These are phyloP conservation scores for Peronospora destructor DNA, from an alignment of 352 stramenopile species.

Conservation along the genomic window DNA sequence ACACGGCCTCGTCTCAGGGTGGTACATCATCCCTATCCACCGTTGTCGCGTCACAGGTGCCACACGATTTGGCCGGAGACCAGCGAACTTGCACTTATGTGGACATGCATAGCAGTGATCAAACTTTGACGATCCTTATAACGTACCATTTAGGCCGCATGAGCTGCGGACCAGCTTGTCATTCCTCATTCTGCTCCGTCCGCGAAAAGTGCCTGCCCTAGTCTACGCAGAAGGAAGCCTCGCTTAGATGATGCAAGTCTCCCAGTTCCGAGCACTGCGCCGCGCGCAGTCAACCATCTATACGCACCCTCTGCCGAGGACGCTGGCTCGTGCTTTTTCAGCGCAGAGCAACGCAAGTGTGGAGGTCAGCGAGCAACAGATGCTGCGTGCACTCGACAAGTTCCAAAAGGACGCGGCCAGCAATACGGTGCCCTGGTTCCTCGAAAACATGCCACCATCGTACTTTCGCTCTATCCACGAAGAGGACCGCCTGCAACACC, in stretches of 20 bases:
- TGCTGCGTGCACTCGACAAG: slow-evolving; percentile 51
- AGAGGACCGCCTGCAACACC: slow-evolving; percentile 76
- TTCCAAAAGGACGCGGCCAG: slow-evolving; percentile 61
- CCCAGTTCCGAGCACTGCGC: slow-evolving; percentile 52
- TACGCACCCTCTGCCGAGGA: slow-evolving; percentile 22
- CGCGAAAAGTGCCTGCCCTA: slow-evolving; percentile 11
- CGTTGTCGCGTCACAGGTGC: slow-evolving; percentile 19
- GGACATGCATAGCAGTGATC: too few relatives aligned
- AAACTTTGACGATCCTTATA: not conserved
- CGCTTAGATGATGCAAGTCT: slow-evolving; percentile 48
- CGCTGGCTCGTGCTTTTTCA: slow-evolving; percentile 39
- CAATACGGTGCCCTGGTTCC: slow-evolving; percentile 83
- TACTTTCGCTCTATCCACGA: slow-evolving; percentile 86
- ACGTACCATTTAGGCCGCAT: too few relatives aligned
- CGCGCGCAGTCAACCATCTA: slow-evolving; percentile 27
- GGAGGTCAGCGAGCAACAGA: slow-evolving; percentile 30
- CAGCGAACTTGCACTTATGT: slow-evolving; percentile 14
- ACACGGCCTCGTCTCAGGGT: slow-evolving; percentile 14
- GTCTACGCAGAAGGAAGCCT: slow-evolving; percentile 12
- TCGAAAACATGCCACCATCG: slow-evolving; percentile 85
- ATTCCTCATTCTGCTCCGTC: slow-evolving; percentile 23
- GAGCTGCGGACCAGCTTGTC: not conserved
- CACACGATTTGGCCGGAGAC: slow-evolving; percentile 16
- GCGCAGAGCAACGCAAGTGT: slow-evolving; percentile 35
- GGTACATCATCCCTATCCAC: slow-evolving; percentile 10